Conservation (phyloP, 2,329 filamentous ascomycete genomes). For the Canariomyces notabilis region DNA sequence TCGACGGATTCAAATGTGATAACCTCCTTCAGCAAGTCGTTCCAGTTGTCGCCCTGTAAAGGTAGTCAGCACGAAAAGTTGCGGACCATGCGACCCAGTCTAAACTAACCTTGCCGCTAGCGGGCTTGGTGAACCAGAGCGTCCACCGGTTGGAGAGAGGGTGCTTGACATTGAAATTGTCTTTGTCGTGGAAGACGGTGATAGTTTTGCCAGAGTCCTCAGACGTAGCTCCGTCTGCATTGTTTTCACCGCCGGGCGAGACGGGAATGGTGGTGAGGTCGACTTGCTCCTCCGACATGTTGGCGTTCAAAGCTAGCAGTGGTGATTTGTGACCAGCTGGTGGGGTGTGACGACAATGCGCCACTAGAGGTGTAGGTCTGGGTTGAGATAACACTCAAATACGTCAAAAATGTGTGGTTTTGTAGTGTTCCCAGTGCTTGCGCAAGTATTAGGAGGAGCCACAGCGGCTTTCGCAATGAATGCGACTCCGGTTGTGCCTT, state of each 20-base stretch:
- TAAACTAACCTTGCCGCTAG: slow-evolving; percentile 76
- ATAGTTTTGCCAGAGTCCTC: slow-evolving; percentile 59
- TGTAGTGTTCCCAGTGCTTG: slow-evolving; percentile 3
- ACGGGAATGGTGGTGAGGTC: slow-evolving; percentile 65
- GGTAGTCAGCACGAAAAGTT: slow-evolving; percentile 5
- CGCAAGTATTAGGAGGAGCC: too few species aligned
- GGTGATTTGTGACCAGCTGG: too few species aligned
- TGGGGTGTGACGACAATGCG: too few species aligned
- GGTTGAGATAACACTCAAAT: slow-evolving; percentile 10
- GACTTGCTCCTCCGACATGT: slow-evolving; percentile 53
- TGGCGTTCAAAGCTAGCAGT: slow-evolving; percentile 17
- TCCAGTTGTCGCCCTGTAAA: slow-evolving; percentile 92
- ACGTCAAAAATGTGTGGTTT: slow-evolving; percentile 12
- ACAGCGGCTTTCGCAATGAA: slow-evolving; percentile 5
- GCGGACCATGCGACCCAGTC: slow-evolving; percentile 1
- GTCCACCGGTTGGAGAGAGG: slow-evolving; percentile 97
- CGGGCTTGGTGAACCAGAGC: slow-evolving; percentile 98
- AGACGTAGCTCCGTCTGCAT: slow-evolving; percentile 43
- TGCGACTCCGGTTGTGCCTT: slow-evolving; percentile 6
- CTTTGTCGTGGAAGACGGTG: slow-evolving; percentile 96
- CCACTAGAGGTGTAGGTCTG: too few species aligned
- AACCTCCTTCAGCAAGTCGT: slow-evolving; percentile 94
- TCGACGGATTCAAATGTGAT: slow-evolving; percentile 98
- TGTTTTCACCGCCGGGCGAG: slow-evolving; percentile 57
- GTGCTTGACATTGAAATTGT: slow-evolving; percentile 99